Percentiles rank a stretch among this genome's conserved stretches.
Conservation (phyloP, 306 rosid genomes). For the Rubus idaeus region DNA sequence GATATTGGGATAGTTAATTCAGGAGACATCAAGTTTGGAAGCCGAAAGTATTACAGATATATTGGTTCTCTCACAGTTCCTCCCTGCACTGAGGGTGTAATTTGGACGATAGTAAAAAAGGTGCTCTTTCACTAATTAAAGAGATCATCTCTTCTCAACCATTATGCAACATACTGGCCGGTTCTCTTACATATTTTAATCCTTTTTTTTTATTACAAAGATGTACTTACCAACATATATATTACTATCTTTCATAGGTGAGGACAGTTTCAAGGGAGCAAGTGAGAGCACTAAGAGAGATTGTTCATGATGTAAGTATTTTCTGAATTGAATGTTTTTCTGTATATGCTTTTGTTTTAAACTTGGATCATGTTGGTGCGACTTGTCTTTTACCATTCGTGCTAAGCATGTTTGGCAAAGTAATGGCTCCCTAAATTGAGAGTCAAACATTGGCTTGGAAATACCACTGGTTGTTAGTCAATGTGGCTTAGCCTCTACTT, state of each 20-base stretch:
- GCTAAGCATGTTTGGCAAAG: not conserved
- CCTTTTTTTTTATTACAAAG: not conserved
- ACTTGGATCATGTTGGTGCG: not conserved
- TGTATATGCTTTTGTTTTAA: not conserved
- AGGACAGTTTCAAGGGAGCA: constrained; percentile 67
- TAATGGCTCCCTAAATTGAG: not conserved
- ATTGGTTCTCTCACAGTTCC: constrained; percentile 76
- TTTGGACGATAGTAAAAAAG: constrained; percentile 67
- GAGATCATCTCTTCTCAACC: not conserved
- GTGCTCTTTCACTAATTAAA: constrained; percentile 23
- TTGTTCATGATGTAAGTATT: constrained; percentile 58
- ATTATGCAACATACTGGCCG: not conserved
- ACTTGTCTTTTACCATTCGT: not conserved
- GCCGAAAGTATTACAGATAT: constrained; percentile 70
- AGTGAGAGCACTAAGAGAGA: constrained; percentile 43
- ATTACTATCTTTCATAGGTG: constrained; percentile 38
- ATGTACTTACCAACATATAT: not conserved
- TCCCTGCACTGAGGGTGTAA: constrained; percentile 76
- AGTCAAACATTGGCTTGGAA: not conserved
- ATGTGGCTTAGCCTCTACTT: not conserved
- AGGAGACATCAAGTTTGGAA: constrained; percentile 47
- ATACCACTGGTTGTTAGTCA: not conserved
- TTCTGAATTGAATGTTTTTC: not conserved
- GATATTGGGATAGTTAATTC: constrained; percentile 59
- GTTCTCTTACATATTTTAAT: not conserved